These are phyloP conservation scores for Rhynchosporium secalis DNA, from an alignment of 2,329 filamentous ascomycete species.

Conservation along the genomic window DNA sequence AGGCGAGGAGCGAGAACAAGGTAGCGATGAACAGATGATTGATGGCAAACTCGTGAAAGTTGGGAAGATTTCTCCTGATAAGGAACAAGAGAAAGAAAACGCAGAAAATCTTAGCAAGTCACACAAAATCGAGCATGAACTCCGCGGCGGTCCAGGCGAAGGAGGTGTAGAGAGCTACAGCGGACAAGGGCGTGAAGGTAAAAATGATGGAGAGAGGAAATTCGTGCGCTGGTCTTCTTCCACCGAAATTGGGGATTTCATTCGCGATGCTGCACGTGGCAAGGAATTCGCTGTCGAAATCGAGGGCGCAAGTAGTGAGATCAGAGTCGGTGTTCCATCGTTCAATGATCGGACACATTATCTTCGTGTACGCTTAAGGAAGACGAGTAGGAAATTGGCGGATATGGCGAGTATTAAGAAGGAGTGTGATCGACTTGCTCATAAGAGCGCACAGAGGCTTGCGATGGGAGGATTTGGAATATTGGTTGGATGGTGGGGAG, in stretches of 20 bases:
- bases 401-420: constrained; percentile 72
- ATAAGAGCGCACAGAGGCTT: constrained; percentile 73
- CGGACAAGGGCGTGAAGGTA: constrained; percentile 62
- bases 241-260: constrained; percentile 92
- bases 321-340: constrained; percentile 78
- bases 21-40: constrained; percentile 51
- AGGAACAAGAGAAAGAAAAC: constrained; percentile 30
- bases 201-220: constrained; percentile 42
- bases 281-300: constrained; percentile 84
- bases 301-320: constrained; percentile 66
- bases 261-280: constrained; percentile 81
- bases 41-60: constrained; percentile 46
- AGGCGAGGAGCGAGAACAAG: constrained; percentile 42
- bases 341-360: constrained; percentile 93
- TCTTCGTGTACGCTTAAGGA: constrained; percentile 73
- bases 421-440: constrained; percentile 77
- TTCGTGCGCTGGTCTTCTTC: constrained; percentile 88
- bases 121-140: constrained; percentile 38
- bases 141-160: constrained; percentile 52
- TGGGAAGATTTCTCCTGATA: constrained; percentile 37
- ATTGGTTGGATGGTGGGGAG: constrained; percentile 66
- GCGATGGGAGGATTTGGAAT: constrained; percentile 77
- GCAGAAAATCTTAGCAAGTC: background rate
- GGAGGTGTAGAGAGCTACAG: constrained; percentile 70
- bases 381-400: constrained; percentile 68